Evolutionary conservation across 2,329 filamentous ascomycete species (phyloP), one percentile per base, ranked within the genome.

Genomic region (Plenodomus biglobosus): DNA sequence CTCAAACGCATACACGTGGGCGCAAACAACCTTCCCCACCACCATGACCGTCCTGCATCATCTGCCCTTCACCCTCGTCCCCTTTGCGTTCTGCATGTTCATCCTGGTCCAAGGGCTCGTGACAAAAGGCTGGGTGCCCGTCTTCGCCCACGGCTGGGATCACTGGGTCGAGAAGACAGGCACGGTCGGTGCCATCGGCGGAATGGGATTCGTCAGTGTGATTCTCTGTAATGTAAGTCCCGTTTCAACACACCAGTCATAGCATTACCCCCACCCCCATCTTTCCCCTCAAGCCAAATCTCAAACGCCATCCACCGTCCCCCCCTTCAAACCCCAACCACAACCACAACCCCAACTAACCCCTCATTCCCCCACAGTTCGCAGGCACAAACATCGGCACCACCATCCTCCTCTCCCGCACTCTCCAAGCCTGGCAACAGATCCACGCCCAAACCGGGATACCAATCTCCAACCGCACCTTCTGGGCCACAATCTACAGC

Each of bases 321-420:
- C n/a, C n/a, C n/a, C n/a, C n/a, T n/a, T n/a, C n/a, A n/a, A n/a
- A n/a, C n/a, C n/a, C n/a, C n/a, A 10, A 24, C 22, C 22, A 24
- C 5, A 5, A 24, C 5, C 22, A 24, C 22, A 24, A 24, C 22
- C 22, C 5, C 37, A 22, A n/a, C 44, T 40, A 27, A 46, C 17
- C 8, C 27, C 27, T 11, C 8, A 6, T 11, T 11, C 27, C 27
- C 8, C 8, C 11, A 32, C 27, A 89, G 85, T 90, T 89, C 57
- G 85, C 87, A 0, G 87, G 87, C 16, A 90, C 87, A 1, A 90
- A 90, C 55, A 90, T 90, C 43, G 86, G 87, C 27, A 88, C 86
- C 0, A 86, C 86, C 0, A 90, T 90, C 61, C 80, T 90, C 0
- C 76, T 90, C 1, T 88, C 81, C 8, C 83, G 86, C 2, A 80